A percentile compares a stretch with the other conserved stretches of the same genome.
Evolutionary conservation across 2,329 filamentous ascomycete species (phyloP).

Genomic region (Fonsecaea monophora): DNA sequence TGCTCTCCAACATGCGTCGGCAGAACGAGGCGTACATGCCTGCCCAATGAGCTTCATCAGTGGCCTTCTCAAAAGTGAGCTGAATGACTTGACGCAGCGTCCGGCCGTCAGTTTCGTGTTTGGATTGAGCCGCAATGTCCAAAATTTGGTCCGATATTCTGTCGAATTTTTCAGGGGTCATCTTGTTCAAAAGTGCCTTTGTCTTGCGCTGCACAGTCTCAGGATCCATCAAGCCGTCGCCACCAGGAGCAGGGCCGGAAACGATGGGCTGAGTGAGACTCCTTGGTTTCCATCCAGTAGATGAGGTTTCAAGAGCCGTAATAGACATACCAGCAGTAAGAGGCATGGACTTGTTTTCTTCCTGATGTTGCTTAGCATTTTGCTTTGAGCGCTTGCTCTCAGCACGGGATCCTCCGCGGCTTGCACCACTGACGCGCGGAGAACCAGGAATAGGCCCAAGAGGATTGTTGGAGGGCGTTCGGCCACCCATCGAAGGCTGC

Average conservation of each 20-base stretch:
- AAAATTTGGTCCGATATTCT: constrained; percentile 94
- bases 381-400: constrained; percentile 60
- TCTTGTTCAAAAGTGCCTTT: constrained; percentile 98
- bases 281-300: constrained; percentile 87
- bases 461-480: constrained; percentile 61
- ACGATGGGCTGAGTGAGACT: constrained; percentile 63
- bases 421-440: constrained; percentile 73
- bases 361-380: constrained; percentile 65
- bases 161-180: constrained; percentile 99
- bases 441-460: constrained; percentile 71
- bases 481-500: constrained; percentile 64
- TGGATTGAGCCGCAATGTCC: constrained; percentile 89
- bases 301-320: constrained; percentile 75
- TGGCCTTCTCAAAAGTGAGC: constrained; percentile 98
- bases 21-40: constrained; percentile 99
- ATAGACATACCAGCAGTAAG: constrained; percentile 83
- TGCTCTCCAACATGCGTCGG: constrained; percentile 93
- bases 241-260: constrained; percentile 57
- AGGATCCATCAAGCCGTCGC: constrained; percentile 74
- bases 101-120: constrained; percentile 91
- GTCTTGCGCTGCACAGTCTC: constrained; percentile 98
- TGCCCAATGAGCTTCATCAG: constrained; percentile 97
- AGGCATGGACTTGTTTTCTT: constrained; percentile 86
- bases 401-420: constrained; percentile 55
- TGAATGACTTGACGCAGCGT: constrained; percentile 98